These are phyloP conservation scores for Aschersonia sp. DNA, from an alignment of 2,329 filamentous ascomycete species.

Conservation along the genomic window DNA sequence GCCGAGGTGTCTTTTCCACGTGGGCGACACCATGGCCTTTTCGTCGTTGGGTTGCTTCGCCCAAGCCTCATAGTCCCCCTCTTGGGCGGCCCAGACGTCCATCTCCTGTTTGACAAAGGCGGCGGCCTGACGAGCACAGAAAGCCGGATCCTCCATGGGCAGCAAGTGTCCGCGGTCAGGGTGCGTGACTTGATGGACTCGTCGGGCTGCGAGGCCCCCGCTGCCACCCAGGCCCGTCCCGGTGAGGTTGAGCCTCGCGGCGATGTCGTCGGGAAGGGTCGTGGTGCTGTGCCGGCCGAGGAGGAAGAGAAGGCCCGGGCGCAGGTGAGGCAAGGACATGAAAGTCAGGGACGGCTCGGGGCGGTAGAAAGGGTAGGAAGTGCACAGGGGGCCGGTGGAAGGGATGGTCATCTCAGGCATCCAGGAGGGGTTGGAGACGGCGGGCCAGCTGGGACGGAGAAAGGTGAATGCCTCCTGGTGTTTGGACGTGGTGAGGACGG, in stretches of 20 bases:
- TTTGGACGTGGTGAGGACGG: slow-evolving; percentile 69
- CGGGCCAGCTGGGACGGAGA: slow-evolving; percentile 43
- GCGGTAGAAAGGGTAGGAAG: slow-evolving; percentile 47
- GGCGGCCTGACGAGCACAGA: slow-evolving; percentile 48
- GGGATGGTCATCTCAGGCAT: slow-evolving; percentile 14
- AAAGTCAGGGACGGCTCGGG: slow-evolving; percentile 46
- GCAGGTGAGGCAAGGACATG: slow-evolving; percentile 40
- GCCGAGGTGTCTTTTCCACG: slow-evolving; percentile 40
- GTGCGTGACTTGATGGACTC: slow-evolving; percentile 52
- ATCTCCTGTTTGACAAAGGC: slow-evolving; percentile 44
- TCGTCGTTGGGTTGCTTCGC: slow-evolving; percentile 29
- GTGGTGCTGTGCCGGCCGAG: slow-evolving; percentile 49
- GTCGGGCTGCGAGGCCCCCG: slow-evolving; percentile 46
- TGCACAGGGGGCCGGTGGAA: no score
- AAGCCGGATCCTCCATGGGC: slow-evolving; percentile 61
- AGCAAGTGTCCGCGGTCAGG: slow-evolving; percentile 63
- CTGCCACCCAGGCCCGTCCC: slow-evolving; percentile 54
- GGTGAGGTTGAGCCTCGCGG: slow-evolving; percentile 48
- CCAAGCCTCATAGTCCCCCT: slow-evolving; percentile 43
- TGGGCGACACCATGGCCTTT: slow-evolving; percentile 35
- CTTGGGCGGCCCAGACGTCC: slow-evolving; percentile 39
- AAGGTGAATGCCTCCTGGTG: slow-evolving; percentile 72
- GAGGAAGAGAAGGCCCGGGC: slow-evolving; percentile 54
- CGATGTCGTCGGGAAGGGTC: slow-evolving; percentile 31
- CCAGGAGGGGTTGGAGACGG: slow-evolving; percentile 23